Conservation (phyloP, 257 asterid species). For the Rubia yunnanensis region DNA sequence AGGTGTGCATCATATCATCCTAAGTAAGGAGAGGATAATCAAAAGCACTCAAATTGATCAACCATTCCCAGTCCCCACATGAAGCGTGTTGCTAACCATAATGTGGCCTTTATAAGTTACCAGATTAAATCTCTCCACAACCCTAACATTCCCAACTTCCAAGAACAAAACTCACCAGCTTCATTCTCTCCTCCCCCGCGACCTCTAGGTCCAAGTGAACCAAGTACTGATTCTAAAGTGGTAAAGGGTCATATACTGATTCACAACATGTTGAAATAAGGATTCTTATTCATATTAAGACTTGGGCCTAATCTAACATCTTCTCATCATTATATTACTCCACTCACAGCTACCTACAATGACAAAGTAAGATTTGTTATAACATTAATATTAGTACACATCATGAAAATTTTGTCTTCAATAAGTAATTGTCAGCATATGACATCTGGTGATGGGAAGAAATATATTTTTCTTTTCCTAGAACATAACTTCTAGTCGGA, state of each 20-base stretch:
- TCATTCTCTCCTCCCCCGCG: conserved; percentile 48
- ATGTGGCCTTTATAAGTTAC: conserved; percentile 75
- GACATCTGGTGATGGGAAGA: too few species aligned
- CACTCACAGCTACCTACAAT: too few species aligned
- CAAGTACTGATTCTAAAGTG: conserved; percentile 65
- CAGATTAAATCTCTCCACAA: conserved; percentile 49
- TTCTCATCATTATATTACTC: too few species aligned
- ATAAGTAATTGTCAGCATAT: too few species aligned
- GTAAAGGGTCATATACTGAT: conserved; percentile 57
- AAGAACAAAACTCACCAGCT: conserved; percentile 37
- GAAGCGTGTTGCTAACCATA: conserved; percentile 70
- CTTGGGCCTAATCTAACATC: too few species aligned
- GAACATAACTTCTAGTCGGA: too few species aligned
- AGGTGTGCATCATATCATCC: conserved; percentile 64
- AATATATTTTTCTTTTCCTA: too few species aligned
- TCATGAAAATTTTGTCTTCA: too few species aligned
- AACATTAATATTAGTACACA: too few species aligned
- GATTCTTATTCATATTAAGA: too few species aligned
- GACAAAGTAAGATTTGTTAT: too few species aligned
- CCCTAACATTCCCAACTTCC: conserved; percentile 51
- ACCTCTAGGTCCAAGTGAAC: conserved; percentile 70
- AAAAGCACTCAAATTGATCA: conserved; percentile 69
- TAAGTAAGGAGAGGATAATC: conserved; percentile 71
- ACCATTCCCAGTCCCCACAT: conserved; percentile 90
- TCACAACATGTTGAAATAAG: too few species aligned